Conservation (phyloP, 2,329 filamentous ascomycete genomes). For the Paecilomyces fulvus region DNA sequence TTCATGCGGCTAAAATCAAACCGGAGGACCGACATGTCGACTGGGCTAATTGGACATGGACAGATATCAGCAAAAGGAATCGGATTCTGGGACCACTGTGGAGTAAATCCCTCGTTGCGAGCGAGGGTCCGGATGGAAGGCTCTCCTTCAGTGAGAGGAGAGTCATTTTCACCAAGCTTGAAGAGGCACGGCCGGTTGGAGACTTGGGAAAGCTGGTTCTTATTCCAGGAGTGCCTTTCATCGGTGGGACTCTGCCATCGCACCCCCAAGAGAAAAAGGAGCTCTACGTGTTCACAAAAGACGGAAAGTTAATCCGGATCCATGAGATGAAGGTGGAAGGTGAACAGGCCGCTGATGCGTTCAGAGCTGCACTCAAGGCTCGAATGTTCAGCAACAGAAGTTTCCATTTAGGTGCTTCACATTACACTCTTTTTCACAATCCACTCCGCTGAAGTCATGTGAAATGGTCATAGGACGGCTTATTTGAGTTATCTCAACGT, state of each 20-base stretch:
- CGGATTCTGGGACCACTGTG: constrained; percentile 60
- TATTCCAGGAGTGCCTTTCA: constrained; percentile 30
- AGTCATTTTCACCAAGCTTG: constrained; percentile 29
- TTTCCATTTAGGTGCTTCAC: constrained; percentile 14
- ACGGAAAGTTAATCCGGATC: constrained; percentile 28
- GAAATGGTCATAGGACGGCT: not conserved
- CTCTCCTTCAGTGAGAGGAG: constrained; percentile 21
- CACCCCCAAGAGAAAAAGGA: constrained; percentile 17
- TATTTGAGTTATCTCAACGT: not conserved
- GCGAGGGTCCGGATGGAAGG: constrained; percentile 9
- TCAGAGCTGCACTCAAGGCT: constrained; percentile 32
- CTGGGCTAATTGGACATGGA: constrained; percentile 48
- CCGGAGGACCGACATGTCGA: constrained; percentile 56
- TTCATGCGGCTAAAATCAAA: constrained; percentile 65
- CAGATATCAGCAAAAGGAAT: constrained; percentile 47
- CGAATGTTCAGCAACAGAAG: constrained; percentile 25
- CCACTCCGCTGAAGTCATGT: constrained; percentile 17
- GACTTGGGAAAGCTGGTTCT: constrained; percentile 18
- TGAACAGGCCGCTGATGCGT: constrained; percentile 24
- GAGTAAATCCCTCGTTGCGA: constrained; percentile 37
- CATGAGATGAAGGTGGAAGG: constrained; percentile 35
- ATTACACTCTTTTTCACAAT: constrained; percentile 27
- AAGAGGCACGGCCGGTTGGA: constrained; percentile 20
- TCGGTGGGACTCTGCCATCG: constrained; percentile 17
- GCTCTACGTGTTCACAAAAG: constrained; percentile 29